These are phyloP conservation scores for Lactifluus pinguis DNA, from an alignment of 768 basidiomycete species.

Conservation along the genomic window DNA sequence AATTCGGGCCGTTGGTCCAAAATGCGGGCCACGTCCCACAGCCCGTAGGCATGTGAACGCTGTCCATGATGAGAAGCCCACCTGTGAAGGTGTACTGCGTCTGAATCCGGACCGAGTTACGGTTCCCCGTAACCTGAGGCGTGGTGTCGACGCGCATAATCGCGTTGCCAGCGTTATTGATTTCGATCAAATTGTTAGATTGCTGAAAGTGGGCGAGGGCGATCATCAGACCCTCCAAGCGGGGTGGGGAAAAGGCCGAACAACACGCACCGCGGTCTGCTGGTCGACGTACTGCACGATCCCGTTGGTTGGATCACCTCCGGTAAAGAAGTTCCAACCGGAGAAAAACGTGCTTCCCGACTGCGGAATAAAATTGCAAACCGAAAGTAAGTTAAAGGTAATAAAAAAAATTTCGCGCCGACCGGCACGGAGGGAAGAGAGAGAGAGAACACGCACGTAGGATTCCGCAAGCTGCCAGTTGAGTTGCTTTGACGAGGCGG, in stretches of 20 bases:
- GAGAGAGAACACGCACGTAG: constrained; percentile 36
- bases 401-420: constrained; percentile 12
- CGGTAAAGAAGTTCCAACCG: constrained; percentile 67
- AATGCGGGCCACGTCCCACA: constrained; percentile 76
- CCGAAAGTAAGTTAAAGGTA: background rate
- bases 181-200: constrained; percentile 48
- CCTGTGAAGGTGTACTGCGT: constrained; percentile 51
- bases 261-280: constrained; percentile 41
- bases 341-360: constrained; percentile 70
- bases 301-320: constrained; percentile 71
- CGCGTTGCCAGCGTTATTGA: constrained; percentile 67
- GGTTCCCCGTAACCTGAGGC: constrained; percentile 50
- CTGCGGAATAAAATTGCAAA: constrained; percentile 25
- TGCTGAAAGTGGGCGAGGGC: constrained; percentile 27
- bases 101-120: constrained; percentile 73
- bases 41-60: constrained; percentile 83
- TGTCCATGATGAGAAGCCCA: constrained; percentile 71
- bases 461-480: constrained; percentile 43
- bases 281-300: constrained; percentile 58
- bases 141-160: constrained; percentile 89
- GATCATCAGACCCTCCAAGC: background rate
- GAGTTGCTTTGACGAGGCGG: constrained; percentile 12
- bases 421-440: background rate
- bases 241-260: background rate
- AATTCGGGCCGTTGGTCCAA: constrained; percentile 43